phyloP scores from a whole-genome alignment of 2,329 filamentous ascomycete species.

The Graphilbum fragrans region DNA sequence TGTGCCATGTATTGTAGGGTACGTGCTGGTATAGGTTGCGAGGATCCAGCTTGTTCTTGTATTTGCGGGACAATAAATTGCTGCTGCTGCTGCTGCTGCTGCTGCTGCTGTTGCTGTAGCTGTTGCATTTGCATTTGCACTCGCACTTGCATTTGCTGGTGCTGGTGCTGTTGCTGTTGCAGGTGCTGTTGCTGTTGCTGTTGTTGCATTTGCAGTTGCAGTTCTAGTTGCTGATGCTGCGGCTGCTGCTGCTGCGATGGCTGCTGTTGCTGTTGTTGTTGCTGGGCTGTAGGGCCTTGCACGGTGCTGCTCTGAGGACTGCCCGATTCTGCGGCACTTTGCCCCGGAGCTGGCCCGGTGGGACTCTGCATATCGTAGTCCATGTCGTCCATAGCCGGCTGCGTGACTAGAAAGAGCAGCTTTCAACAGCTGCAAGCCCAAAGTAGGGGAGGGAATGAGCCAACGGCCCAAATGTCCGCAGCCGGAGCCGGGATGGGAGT shows the following conservation, averaged over 20 bases:
- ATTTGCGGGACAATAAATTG: background rate
- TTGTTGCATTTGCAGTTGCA: slow-evolving; percentile 4
- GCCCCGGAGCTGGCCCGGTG: background rate
- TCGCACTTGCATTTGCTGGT: slow-evolving; percentile 1
- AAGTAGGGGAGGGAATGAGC: background rate
- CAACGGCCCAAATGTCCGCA: background rate
- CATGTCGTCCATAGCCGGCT: slow-evolving; percentile 17
- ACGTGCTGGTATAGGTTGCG: too few relatives aligned
- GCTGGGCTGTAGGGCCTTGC: background rate
- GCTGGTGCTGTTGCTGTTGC: background rate
- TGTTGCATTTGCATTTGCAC: slow-evolving; percentile 5
- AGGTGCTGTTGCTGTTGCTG: slow-evolving; percentile 6
- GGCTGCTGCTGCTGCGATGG: slow-evolving; percentile 6
- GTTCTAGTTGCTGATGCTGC: slow-evolving; percentile 3
- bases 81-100: background rate
- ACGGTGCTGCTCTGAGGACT: background rate
- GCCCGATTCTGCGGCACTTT: background rate
- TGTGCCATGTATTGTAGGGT: too few relatives aligned
- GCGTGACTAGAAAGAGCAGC: background rate
- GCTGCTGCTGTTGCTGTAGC: slow-evolving; percentile 1
- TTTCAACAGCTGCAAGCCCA: background rate
- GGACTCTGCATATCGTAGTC: slow-evolving; percentile 18
- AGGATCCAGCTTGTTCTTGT: too few relatives aligned
- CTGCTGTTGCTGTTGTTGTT: slow-evolving; percentile 5
- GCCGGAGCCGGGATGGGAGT: background rate